Evolutionary conservation across 2,329 filamentous ascomycete species (phyloP), one percentile per base, ranked within the genome.

Genomic region (Cadophora sp.): DNA sequence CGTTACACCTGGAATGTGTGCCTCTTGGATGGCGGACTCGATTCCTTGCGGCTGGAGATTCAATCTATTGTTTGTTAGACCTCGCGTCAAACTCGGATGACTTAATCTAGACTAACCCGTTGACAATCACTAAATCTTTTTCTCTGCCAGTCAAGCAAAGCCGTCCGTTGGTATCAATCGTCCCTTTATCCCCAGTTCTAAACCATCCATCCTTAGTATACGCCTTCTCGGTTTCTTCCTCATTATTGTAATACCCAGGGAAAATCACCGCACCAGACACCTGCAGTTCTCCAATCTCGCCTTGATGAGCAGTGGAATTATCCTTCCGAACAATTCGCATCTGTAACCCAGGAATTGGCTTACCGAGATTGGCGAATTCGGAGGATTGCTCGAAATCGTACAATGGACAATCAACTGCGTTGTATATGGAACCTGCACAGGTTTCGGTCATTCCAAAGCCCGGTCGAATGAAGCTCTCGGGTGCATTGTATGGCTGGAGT

Each of bases 181-280:
- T 64, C 0, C 72, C 80, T 13, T 70, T 67, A 64, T 83, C 81
- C 0, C 80, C 81, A 0, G 81, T 83, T 6, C 68, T 69, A 65
- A 82, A 83, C 80, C 81, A 83, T 1, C 79, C 78, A 68, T 82
- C 79, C 0, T 83, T 78, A 0, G 84, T 87, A 62, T 89, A 81
- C 0, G 85, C 85, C 36, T 87, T 83, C 16, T 71, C 74, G 0
- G 89, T 91, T 1, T 86, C 87, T n/a, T 82, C 33, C 0, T 71
- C 61, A 43, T 81, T 78, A 27, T 78, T 76, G 65, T 77, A 76
- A 62, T 82, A 82, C 0, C 76, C 83, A 65, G 85, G 83, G 81
- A 91, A 91, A 9, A 92, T 80, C 53, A 88, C 87, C 0, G 83
- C 83, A 0, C 84, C 89, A 36, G 16, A 16, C 1, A 75, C 30